Percentiles rank a stretch among this genome's conserved stretches.
Conservation (phyloP, 306 rosid species). For the Prunus padus region DNA sequence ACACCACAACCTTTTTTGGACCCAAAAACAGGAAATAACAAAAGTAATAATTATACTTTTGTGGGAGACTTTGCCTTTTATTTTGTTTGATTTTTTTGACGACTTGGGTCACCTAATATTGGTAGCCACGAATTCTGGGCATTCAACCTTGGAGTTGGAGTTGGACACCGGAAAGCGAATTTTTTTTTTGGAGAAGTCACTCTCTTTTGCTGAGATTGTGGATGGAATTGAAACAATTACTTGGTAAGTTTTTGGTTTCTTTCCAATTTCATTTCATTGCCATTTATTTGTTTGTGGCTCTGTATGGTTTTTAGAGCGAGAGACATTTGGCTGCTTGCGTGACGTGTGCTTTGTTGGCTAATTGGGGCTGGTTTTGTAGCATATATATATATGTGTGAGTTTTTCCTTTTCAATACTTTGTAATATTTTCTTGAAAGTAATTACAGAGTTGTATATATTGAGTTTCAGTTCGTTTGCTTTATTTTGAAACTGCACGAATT, state of each 20-base stretch:
- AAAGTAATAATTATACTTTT: too few species aligned
- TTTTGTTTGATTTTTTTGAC: neutral
- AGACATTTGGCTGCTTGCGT: conserved; percentile 32
- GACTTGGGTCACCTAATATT: conserved; percentile 2
- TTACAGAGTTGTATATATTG: neutral
- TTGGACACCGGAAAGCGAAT: conserved; percentile 33
- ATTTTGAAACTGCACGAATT: conserved; percentile 8
- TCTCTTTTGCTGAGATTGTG: conserved; percentile 20
- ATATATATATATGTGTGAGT: neutral
- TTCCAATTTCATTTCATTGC: neutral
- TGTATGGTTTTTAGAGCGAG: conserved; percentile 24
- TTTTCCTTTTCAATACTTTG: neutral
- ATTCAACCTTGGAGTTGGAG: conserved; percentile 18
- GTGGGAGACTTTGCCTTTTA: neutral
- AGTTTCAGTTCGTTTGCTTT: neutral
- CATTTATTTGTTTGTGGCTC: conserved; percentile 34
- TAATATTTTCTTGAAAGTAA: neutral
- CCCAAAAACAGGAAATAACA: neutral
- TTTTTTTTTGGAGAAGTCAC: conserved; percentile 35
- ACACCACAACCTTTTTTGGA: neutral
- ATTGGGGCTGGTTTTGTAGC: conserved; percentile 15
- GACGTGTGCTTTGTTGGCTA: conserved; percentile 34
- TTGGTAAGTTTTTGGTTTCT: conserved; percentile 31
- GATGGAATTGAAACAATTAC: conserved; percentile 33
- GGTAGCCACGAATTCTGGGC: conserved; percentile 19